Conservation (phyloP, 495 filamentous ascomycete species). For the Aspergillus asperescens region DNA sequence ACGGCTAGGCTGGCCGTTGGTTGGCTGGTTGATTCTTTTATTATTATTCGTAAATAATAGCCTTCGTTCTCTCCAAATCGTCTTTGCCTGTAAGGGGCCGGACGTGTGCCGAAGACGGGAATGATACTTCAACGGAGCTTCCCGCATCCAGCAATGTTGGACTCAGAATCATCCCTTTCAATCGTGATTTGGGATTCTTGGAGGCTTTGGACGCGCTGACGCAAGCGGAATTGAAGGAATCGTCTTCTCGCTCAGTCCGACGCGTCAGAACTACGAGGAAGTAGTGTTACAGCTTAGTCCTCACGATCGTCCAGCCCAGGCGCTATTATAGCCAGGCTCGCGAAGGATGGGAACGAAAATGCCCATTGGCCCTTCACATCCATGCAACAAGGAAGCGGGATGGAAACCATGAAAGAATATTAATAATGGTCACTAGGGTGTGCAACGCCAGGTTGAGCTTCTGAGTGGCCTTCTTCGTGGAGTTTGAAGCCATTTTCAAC, state of each 20-base stretch:
- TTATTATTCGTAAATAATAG: neutral
- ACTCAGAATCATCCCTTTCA: neutral
- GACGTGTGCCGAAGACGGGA: conserved; percentile 32
- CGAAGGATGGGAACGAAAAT: neutral
- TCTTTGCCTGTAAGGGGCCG: conserved; percentile 11
- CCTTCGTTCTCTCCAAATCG: neutral
- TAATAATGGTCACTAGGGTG: conserved; percentile 1
- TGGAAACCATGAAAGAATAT: too few relatives aligned
- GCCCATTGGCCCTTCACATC: neutral
- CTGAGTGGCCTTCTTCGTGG: neutral
- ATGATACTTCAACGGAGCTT: conserved; percentile 18
- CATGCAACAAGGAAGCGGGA: neutral
- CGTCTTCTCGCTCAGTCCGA: neutral
- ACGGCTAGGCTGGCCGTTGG: conserved; percentile 1
- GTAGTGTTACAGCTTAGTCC: too few relatives aligned
- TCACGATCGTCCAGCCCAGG: neutral
- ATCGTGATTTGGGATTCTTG: neutral
- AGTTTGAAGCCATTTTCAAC: neutral
- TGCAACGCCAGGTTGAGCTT: neutral
- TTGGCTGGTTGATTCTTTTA: conserved; percentile 4
- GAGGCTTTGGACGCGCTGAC: neutral
- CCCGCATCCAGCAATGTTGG: conserved; percentile 19
- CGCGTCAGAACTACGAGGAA: neutral
- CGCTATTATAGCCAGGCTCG: neutral
- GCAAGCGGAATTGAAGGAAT: neutral